Evolutionary conservation across 1,284 basidiomycete species (phyloP).

Genomic region (Coniophora puteana): DNA sequence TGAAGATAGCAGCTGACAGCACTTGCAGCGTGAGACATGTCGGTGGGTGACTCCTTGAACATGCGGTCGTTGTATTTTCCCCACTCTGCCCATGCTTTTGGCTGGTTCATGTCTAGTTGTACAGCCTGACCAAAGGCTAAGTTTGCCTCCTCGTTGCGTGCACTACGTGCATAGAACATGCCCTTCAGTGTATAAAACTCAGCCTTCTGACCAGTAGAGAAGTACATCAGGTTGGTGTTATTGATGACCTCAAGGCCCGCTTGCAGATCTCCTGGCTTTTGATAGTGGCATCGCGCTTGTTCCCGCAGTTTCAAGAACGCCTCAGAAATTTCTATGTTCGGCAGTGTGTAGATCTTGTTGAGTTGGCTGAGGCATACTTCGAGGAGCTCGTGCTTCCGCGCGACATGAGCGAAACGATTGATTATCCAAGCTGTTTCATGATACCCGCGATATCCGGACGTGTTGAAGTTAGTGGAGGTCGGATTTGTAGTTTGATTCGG

Average conservation of each 20-base stretch:
- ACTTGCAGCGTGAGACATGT: constrained; percentile 78
- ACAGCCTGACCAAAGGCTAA: constrained; percentile 93
- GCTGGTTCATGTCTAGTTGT: constrained; percentile 91
- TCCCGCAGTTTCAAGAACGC: constrained; percentile 99
- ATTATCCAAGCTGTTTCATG: constrained; percentile 99
- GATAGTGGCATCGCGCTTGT: constrained; percentile 99
- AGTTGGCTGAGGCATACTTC: constrained; percentile 96
- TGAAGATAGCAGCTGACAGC: constrained; percentile 98
- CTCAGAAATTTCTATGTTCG: constrained; percentile 99
- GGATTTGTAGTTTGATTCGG: constrained; percentile 46
- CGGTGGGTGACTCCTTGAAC: constrained; percentile 81
- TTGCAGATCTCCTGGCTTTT: constrained; percentile 90
- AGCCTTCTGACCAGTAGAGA: constrained; percentile 91
- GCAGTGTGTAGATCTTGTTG: constrained; percentile 97
- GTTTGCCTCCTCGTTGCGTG: constrained; percentile 89
- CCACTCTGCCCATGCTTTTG: constrained; percentile 99
- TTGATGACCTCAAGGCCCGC: constrained; percentile 98
- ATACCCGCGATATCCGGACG: constrained; percentile 96
- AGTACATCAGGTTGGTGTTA: constrained; percentile 99
- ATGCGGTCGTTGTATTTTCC: constrained; percentile 92
- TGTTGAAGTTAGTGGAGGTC: constrained; percentile 62
- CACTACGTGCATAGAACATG: constrained; percentile 94
- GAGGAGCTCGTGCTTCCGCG: constrained; percentile 93
- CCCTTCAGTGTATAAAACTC: constrained; percentile 99
- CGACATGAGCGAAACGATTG: constrained; percentile 99